These are phyloP conservation scores for Leccinum aurantiacum DNA, from an alignment of 768 basidiomycete species.

Conservation along the genomic window DNA sequence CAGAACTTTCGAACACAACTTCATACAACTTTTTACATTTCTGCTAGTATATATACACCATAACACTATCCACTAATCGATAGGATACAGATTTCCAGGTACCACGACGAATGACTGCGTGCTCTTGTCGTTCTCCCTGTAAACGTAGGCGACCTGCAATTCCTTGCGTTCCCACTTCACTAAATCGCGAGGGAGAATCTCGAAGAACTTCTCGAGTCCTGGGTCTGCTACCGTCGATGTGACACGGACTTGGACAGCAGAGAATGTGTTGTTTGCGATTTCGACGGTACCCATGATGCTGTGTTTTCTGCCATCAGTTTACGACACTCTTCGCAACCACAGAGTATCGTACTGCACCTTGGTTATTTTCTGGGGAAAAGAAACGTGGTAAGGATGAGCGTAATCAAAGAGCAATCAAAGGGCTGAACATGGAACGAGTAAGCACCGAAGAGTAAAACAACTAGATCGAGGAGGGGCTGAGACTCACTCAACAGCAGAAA, in stretches of 20 bases:
- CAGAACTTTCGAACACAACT: not conserved
- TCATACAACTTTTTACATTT: not conserved
- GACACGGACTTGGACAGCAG: not conserved
- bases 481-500: not conserved
- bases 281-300: not conserved
- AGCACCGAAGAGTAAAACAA: not conserved
- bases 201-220: not conserved
- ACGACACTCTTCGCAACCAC: not conserved
- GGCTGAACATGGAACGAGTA: not conserved
- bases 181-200: accelerated
- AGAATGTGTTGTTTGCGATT: not conserved
- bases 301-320: not conserved
- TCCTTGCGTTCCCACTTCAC: not conserved
- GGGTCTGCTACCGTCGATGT: not conserved
- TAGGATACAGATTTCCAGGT: not conserved
- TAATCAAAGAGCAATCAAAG: not conserved
- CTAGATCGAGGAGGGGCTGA: not conserved
- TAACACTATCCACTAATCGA: not conserved
- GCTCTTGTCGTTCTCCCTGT: not conserved
- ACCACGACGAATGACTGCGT: not conserved
- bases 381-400: not conserved
- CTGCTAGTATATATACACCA: not conserved
- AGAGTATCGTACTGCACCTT: not conserved
- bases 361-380: not conserved
- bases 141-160: not conserved